Evolutionary conservation across 306 rosid species (phyloP), one percentile per base, ranked within the genome.

Genomic region (Prunus fruticosa): DNA sequence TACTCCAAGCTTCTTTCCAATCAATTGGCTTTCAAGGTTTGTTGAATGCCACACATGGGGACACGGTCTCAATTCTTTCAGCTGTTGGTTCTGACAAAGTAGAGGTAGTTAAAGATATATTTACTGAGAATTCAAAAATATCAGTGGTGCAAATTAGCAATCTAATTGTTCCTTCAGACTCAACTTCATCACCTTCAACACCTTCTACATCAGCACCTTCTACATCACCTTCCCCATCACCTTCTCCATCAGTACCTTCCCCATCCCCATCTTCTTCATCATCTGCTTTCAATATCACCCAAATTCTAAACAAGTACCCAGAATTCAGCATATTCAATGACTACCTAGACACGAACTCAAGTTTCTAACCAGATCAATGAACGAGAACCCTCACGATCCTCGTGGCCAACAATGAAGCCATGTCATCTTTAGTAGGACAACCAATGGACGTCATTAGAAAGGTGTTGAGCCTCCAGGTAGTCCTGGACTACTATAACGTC

Each of bases 391-490:
- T 79, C 12, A 88, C 91, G 1, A 64, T 88, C 6, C 75, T 88
- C 5, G 85, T 34, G 0, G 82, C 85, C 1, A 83, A 83, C 57
- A 88, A 88, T 34, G 8, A 34, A 0, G 89, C 61, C 5, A 47
- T 85, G 41, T 78, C 72, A 6, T 47, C 82, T 1, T 9, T 88
- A 34, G n/a, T 82, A 6, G 84, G 84, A 3, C 79, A 83, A 50
- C 41, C 89, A 20, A 81, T 81, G 84, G 76, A 83, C 15, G 14
- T 47, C 3, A 62, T 67, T 0, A 76, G 74, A 11, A 85, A 70
- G 23, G 46, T 81, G 0, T 5, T 89, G 47, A 83, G 87, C 78
- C 3, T 86, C 28, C 90, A 86, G 13, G 82, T 83, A 43, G 14
- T 80, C 2, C 82, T 86, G 0, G 77, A 74, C 18, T 82, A 81